These are phyloP conservation scores for Calycina herbarum DNA, from an alignment of 2,329 filamentous ascomycete species.

Conservation along the genomic window DNA sequence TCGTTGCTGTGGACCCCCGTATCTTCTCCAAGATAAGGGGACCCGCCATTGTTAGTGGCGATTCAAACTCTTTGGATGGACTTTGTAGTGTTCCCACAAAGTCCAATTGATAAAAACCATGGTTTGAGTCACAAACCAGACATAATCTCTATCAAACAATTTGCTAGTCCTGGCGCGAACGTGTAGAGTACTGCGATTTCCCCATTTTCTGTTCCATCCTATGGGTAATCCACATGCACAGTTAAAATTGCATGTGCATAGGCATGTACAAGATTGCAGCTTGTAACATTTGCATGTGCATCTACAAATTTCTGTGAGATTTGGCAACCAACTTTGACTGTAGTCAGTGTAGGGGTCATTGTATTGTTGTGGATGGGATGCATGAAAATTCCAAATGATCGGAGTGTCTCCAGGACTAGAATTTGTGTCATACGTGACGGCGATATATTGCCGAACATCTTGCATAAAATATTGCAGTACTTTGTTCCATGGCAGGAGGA, in stretches of 20 bases:
- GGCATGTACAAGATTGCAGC: neutral
- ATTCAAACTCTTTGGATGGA: neutral
- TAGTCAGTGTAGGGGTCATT: no score
- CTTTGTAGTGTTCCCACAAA: slow-evolving; percentile 3
- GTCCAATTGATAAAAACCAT: slow-evolving; percentile 8
- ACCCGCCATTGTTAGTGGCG: neutral
- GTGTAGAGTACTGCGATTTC: neutral
- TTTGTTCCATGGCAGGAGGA: no score
- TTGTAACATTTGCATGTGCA: neutral
- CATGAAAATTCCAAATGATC: slow-evolving; percentile 7
- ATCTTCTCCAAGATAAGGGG: neutral
- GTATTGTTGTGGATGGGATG: neutral
- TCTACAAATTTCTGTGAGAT: no score
- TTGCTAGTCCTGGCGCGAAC: neutral
- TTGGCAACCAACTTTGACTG: no score
- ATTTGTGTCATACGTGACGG: neutral
- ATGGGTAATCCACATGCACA: neutral
- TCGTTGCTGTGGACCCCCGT: no score
- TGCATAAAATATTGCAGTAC: no score
- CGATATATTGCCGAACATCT: no score
- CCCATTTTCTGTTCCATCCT: neutral
- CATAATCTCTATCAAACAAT: slow-evolving; percentile 9
- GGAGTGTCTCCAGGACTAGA: neutral
- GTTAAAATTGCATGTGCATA: neutral
- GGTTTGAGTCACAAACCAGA: slow-evolving; percentile 9